Evolutionary conservation across 202 grass and related monocot species (phyloP).

Genomic region (Schoenoplectus triqueter): DNA sequence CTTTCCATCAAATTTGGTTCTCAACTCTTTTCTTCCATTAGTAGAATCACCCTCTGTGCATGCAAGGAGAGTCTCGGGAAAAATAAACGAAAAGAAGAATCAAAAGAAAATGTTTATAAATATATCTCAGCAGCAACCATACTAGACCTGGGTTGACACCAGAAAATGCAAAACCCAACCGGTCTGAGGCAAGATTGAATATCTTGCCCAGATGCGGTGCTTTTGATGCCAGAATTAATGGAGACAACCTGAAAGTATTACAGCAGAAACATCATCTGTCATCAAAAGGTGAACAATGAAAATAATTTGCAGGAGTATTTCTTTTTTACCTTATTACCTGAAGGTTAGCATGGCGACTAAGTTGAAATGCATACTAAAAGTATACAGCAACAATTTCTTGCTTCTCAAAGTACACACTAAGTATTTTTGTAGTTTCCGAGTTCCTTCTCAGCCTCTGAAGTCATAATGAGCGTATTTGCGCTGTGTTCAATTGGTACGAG

Average conservation of each 20-base stretch:
- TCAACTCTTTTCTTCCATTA: conserved; percentile 65
- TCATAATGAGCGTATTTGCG: conserved; percentile 66
- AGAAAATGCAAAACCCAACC: conserved; percentile 83
- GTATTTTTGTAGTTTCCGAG: conserved; percentile 76
- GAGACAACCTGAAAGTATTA: conserved; percentile 63
- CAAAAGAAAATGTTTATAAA: neutral
- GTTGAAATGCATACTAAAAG: conserved; percentile 84
- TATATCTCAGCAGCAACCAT: conserved; percentile 33
- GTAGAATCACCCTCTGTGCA: conserved; percentile 55
- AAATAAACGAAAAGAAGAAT: neutral
- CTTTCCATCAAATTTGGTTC: conserved; percentile 58
- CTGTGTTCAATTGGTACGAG: conserved; percentile 81
- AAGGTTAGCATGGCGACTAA: conserved; percentile 81
- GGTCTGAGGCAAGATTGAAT: conserved; percentile 77
- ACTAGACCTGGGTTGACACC: conserved; percentile 62
- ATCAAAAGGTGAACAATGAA: conserved; percentile 32
- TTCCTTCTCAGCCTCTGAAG: conserved; percentile 64
- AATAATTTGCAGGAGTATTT: conserved; percentile 4
- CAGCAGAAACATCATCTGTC: conserved; percentile 19
- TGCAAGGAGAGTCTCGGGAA: conserved; percentile 5
- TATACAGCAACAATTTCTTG: conserved; percentile 61
- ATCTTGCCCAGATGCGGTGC: conserved; percentile 69
- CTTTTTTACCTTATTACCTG: conserved; percentile 74
- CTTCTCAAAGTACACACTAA: conserved; percentile 71
- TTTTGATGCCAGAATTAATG: conserved; percentile 51